These are phyloP conservation scores for Yarrowia sp. DNA, from an alignment of 805 yeast genomes.

Conservation along the genomic window DNA sequence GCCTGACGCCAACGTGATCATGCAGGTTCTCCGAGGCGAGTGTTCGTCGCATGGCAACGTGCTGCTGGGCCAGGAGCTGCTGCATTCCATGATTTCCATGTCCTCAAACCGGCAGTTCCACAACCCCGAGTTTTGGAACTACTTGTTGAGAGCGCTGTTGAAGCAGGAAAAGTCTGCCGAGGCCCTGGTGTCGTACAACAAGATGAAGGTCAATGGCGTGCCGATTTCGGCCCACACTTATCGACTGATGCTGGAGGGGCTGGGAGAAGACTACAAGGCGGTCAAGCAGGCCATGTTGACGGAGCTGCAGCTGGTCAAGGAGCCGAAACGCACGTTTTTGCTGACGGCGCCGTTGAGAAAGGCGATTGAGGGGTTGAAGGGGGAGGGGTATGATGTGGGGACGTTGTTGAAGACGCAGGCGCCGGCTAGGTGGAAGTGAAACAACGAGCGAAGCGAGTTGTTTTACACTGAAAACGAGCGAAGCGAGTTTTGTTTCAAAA, in stretches of 20 bases:
- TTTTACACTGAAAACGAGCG: no score
- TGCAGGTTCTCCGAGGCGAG: constrained; percentile 22
- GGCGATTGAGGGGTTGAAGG: neutral
- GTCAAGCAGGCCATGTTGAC: constrained; percentile 5
- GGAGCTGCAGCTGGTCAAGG: neutral
- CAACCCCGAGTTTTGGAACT: constrained; percentile 26
- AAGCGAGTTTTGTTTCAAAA: no score
- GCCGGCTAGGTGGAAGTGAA: constrained; percentile 14
- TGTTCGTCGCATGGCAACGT: constrained; percentile 14
- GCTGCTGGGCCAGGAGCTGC: constrained; percentile 19
- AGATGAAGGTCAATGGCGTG: constrained; percentile 7
- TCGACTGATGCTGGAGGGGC: constrained; percentile 3
- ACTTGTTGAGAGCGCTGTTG: constrained; percentile 16
- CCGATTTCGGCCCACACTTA: constrained; percentile 3
- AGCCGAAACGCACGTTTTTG: constrained; percentile 6
- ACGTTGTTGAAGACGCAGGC: constrained; percentile 1
- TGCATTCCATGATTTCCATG: constrained; percentile 33
- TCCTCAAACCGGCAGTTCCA: neutral
- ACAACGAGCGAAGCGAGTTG: no score
- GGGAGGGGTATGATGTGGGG: neutral
- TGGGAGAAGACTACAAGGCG: neutral
- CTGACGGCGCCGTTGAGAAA: neutral
- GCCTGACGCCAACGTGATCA: constrained; percentile 11
- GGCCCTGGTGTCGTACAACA: constrained; percentile 1
- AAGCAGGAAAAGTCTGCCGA: constrained; percentile 16